A percentile compares a stretch with the other conserved stretches of the same genome.
Evolutionary conservation across 352 stramenopile genomes (phyloP).

Genomic region (Globisporangium acanthophoron): DNA sequence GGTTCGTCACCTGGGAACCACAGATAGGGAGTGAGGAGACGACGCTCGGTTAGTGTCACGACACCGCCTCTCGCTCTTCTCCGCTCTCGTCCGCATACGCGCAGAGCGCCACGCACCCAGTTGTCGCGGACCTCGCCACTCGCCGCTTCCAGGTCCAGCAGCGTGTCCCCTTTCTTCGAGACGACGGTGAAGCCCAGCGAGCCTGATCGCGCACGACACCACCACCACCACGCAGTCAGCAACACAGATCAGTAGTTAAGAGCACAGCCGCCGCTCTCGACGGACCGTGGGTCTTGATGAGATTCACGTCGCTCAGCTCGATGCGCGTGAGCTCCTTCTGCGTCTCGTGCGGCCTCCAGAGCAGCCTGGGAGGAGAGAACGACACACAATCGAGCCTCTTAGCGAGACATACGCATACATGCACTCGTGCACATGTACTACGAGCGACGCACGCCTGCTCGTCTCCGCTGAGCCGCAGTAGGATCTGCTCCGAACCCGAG

Average conservation of each 20-base stretch:
- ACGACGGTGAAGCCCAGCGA: conserved; percentile 40
- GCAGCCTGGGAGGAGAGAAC: conserved; percentile 25
- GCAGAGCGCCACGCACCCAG: conserved; percentile 35
- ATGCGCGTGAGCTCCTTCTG: conserved; percentile 45
- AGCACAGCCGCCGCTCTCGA: neutral
- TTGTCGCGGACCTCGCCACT: conserved; percentile 49
- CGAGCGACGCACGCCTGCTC: conserved; percentile 37
- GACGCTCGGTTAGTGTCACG: neutral
- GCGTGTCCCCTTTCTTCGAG: conserved; percentile 49
- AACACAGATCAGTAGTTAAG: neutral
- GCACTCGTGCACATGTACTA: neutral
- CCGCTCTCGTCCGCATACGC: neutral
- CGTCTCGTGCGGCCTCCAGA: conserved; percentile 60
- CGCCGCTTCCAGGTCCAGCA: conserved; percentile 73
- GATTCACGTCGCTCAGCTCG: conserved; percentile 39
- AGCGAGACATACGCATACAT: neutral
- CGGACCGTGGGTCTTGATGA: conserved; percentile 49
- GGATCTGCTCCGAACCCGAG: conserved; percentile 56
- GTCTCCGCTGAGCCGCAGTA: conserved; percentile 55
- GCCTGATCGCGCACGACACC: conserved; percentile 17
- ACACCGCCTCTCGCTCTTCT: neutral
- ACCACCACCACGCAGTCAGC: neutral
- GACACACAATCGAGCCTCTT: no score
- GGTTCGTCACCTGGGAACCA: conserved; percentile 38
- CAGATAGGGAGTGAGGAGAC: neutral